Evolutionary conservation across 352 stramenopile genomes (phyloP), one percentile per base, ranked within the genome.

Genomic region (Phytophthora rubi): DNA sequence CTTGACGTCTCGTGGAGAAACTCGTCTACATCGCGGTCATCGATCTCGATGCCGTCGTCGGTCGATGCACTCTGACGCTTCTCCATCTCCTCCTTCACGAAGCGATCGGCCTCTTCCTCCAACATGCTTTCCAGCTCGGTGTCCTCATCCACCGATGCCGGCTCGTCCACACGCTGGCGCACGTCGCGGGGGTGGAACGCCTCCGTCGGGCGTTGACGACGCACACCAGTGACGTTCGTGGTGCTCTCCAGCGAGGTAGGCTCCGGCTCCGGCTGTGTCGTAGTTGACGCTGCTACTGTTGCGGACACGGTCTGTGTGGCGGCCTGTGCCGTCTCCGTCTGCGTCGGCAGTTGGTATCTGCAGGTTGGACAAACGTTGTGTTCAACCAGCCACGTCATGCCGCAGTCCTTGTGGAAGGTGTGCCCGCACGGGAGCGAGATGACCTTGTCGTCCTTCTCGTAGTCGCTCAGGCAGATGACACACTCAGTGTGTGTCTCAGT

Each of bases 281-380:
- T 56, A 53, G 47, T 13, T 21, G 26, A 55, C 39, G 39, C 39
- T 23, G 51, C 35, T 44, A 44, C 53, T 12, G 37, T 62, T 9
- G 59, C 62, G 53, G 75, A 61, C 10, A 53, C 8, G 6, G 59
- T 61, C 28, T 68, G 47, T 4, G 51, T 47, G 4, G 37, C 9
- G 4, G 59, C 12, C 47, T 69, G 32, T 28, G 60, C 33, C 12
- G 56, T 55, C n/a, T 73, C 68, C 45, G 35, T 33, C 59, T 88
- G 61, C 8, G 73, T 89, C 2, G 88, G 88, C 30, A 95, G 61
- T 21, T 90, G 59, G 48, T 84, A 83, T 45, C 88, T 80, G 65
- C 88, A 95, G 0, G 85, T 93, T 12, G 88, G 88, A 53, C 88
- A 95, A 3, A 92, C 78, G 33, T 93, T 93, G 81, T 95, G 84